These are phyloP conservation scores for Trichoderma sp. DNA, from an alignment of 2,329 filamentous ascomycete genomes.

Conservation along the genomic window DNA sequence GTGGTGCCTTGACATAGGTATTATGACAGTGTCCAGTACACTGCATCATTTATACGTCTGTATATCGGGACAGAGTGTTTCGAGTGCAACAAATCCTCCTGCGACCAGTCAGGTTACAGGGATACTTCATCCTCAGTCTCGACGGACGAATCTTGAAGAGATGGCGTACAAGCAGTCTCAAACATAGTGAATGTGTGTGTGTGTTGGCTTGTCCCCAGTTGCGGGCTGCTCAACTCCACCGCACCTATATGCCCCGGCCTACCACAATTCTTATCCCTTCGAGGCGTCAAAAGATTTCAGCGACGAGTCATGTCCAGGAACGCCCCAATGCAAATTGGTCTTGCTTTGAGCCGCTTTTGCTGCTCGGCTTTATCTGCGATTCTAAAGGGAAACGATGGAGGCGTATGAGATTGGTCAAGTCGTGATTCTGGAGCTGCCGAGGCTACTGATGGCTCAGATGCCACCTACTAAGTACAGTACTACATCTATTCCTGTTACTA, in stretches of 20 bases:
- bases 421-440: not conserved
- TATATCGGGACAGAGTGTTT: not conserved
- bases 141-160: not conserved
- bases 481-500: not conserved
- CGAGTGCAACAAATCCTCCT: not conserved
- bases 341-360: not conserved
- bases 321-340: not conserved
- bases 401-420: not conserved
- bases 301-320: conserved; percentile 14
- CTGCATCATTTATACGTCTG: not conserved
- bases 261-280: not conserved
- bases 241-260: not conserved
- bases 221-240: conserved; percentile 17
- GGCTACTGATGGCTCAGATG: not conserved
- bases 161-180: not conserved
- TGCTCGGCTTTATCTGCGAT: not conserved
- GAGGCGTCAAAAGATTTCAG: not conserved
- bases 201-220: not conserved
- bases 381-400: not conserved
- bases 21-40: not conserved
- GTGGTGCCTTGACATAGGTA: not conserved
- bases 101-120: not conserved
- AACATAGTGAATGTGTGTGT: not conserved
- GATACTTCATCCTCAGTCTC: not conserved
- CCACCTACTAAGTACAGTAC: not conserved